phyloP scores from a whole-genome alignment of 2,329 filamentous ascomycete genomes.

The Eutypa lata region DNA sequence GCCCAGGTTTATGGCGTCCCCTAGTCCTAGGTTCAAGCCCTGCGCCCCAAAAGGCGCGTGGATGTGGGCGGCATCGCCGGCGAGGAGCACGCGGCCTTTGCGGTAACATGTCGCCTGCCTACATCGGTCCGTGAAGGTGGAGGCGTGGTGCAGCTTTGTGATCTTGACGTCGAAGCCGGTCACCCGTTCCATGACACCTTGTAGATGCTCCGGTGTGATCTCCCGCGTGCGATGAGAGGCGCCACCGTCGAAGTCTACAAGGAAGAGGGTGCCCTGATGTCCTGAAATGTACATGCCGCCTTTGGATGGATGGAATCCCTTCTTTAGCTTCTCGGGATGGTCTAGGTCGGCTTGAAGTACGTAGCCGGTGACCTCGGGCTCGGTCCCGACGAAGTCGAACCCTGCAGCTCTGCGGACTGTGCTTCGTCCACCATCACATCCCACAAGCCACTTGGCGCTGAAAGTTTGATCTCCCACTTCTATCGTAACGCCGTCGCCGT shows the following conservation, averaged over 20 bases:
- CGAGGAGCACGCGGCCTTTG: conserved; percentile 46
- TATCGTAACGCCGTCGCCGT: conserved; percentile 18
- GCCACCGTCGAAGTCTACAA: conserved; percentile 17
- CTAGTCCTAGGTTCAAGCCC: conserved; percentile 55
- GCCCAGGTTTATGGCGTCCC: conserved; percentile 51
- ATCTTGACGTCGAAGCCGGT: conserved; percentile 18
- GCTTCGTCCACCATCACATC: conserved; percentile 41
- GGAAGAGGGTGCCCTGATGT: conserved; percentile 3
- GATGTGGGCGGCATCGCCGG: conserved; percentile 54
- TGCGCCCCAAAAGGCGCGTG: conserved; percentile 52
- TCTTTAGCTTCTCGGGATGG: conserved; percentile 21
- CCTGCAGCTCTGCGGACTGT: conserved; percentile 33
- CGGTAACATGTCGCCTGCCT: conserved; percentile 29
- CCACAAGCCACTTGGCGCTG: conserved; percentile 34
- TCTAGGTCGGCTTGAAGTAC: conserved; percentile 30
- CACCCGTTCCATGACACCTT: conserved; percentile 14
- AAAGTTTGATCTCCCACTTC: conserved; percentile 16
- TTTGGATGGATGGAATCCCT: conserved; percentile 21
- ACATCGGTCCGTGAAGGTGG: conserved; percentile 18
- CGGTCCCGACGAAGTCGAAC: conserved; percentile 34
- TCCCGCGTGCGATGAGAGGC: conserved; percentile 16
- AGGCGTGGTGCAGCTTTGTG: conserved; percentile 21
- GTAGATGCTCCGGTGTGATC: conserved; percentile 15
- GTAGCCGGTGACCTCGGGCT: conserved; percentile 34
- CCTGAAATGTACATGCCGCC: conserved; percentile 25